Conservation (phyloP, 2,329 filamentous ascomycete genomes). For the Thielaviopsis euricoi region DNA sequence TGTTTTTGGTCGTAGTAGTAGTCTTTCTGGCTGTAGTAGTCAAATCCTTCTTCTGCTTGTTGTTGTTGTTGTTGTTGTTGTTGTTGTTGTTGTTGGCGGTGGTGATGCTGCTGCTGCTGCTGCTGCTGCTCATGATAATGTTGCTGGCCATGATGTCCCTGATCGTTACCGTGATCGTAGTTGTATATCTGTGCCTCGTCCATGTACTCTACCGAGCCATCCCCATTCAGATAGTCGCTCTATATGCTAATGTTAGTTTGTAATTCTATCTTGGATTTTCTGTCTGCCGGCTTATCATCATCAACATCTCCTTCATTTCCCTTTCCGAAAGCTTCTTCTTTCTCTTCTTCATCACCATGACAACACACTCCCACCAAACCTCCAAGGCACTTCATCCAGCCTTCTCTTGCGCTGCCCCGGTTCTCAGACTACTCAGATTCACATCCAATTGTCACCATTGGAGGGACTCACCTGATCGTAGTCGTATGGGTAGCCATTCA, state of each 20-base stretch:
- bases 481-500: conserved; percentile 34
- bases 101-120: no score
- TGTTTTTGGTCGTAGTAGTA: conserved; percentile 3
- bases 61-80: conserved; percentile 1
- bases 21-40: conserved; percentile 5
- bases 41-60: background rate
- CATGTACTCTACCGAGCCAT: conserved; percentile 27
- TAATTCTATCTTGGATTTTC: background rate
- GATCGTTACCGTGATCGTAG: conserved; percentile 19
- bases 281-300: background rate
- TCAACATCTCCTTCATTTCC: no score
- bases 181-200: conserved; percentile 37
- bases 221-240: conserved; percentile 30
- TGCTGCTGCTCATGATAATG: background rate
- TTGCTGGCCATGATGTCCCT: conserved; percentile 1
- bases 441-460: background rate
- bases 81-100: background rate
- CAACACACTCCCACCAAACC: no score
- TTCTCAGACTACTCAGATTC: background rate
- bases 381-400: no score
- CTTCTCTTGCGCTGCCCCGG: background rate
- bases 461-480: conserved; percentile 31
- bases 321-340: no score
- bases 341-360: no score
- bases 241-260: background rate